Evolutionary conservation across 2,329 filamentous ascomycete genomes (phyloP).

Genomic region (Colletotrichum neosansevieriae): DNA sequence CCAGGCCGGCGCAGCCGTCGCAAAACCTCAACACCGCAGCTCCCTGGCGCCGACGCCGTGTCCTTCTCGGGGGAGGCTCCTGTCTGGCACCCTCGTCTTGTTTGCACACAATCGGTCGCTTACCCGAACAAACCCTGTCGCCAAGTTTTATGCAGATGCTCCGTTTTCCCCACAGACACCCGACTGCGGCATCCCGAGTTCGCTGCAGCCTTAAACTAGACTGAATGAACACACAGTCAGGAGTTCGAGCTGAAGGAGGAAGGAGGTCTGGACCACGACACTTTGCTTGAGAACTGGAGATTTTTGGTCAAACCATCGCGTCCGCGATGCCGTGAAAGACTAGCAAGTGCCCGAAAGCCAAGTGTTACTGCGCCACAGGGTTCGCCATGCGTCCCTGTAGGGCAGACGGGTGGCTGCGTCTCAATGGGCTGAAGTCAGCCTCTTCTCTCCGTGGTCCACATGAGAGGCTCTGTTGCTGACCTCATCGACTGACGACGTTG

Average conservation of each 20-base stretch:
- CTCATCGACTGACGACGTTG: neutral
- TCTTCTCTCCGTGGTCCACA: neutral
- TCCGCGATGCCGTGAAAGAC: constrained; percentile 3
- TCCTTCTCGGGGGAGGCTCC: constrained; percentile 8
- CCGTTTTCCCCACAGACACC: constrained; percentile 13
- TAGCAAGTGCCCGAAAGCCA: constrained; percentile 18
- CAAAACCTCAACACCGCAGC: constrained; percentile 21
- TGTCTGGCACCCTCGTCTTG: constrained; percentile 26
- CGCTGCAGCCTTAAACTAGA: neutral
- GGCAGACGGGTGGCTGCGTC: constrained; percentile 26
- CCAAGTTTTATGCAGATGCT: constrained; percentile 24
- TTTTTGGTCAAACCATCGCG: neutral
- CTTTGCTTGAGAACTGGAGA: constrained; percentile 3
- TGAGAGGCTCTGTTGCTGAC: constrained; percentile 19
- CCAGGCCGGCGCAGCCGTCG: constrained; percentile 24
- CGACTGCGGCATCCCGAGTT: constrained; percentile 19
- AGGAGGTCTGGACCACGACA: constrained; percentile 4
- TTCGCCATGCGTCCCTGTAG: constrained; percentile 24
- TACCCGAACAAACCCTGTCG: constrained; percentile 30
- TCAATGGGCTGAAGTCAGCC: neutral
- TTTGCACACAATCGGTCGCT: constrained; percentile 26
- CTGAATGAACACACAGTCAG: neutral
- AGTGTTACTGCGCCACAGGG: constrained; percentile 24
- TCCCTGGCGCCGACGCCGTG: constrained; percentile 8
- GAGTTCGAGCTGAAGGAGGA: constrained; percentile 5